A percentile compares a stretch with the other conserved stretches of the same genome.
These are phyloP conservation scores for Aspergillus sp. DNA, from an alignment of 2,329 filamentous ascomycete genomes.

Conservation along the genomic window DNA sequence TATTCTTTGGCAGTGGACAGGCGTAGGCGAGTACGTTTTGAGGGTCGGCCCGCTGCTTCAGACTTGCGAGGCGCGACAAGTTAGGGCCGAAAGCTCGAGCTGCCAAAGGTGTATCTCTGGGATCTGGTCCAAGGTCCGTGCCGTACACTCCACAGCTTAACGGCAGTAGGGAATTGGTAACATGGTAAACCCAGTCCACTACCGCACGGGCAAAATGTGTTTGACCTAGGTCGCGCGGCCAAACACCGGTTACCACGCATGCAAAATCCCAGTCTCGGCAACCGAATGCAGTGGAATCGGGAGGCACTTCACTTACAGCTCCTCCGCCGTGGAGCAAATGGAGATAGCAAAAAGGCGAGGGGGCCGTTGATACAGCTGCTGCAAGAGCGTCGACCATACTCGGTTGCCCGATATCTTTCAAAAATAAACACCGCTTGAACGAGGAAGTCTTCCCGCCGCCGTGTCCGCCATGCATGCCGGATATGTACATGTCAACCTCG, in stretches of 20 bases:
- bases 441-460: slow-evolving; percentile 59
- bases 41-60: slow-evolving; percentile 55
- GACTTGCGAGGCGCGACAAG: slow-evolving; percentile 45
- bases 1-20: slow-evolving; percentile 52
- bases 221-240: slow-evolving; percentile 55
- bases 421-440: slow-evolving; percentile 65
- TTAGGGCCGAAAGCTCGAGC: slow-evolving; percentile 60
- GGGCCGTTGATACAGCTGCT: slow-evolving; percentile 49
- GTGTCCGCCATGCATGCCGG: slow-evolving; percentile 60
- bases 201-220: slow-evolving; percentile 40
- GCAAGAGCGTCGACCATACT: slow-evolving; percentile 42
- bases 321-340: slow-evolving; percentile 64
- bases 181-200: slow-evolving; percentile 58
- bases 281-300: slow-evolving; percentile 58
- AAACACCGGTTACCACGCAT: slow-evolving; percentile 64
- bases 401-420: slow-evolving; percentile 48
- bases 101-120: slow-evolving; percentile 55
- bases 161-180: slow-evolving; percentile 50
- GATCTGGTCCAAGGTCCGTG: slow-evolving; percentile 64
- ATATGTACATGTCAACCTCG: slow-evolving; percentile 62
- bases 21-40: slow-evolving; percentile 54
- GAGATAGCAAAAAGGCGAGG: slow-evolving; percentile 59
- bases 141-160: slow-evolving; percentile 55
- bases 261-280: slow-evolving; percentile 65
- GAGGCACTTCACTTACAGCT: slow-evolving; percentile 46